Conservation (phyloP, 2,329 filamentous ascomycete species). For the Grosmannia clavigera region DNA sequence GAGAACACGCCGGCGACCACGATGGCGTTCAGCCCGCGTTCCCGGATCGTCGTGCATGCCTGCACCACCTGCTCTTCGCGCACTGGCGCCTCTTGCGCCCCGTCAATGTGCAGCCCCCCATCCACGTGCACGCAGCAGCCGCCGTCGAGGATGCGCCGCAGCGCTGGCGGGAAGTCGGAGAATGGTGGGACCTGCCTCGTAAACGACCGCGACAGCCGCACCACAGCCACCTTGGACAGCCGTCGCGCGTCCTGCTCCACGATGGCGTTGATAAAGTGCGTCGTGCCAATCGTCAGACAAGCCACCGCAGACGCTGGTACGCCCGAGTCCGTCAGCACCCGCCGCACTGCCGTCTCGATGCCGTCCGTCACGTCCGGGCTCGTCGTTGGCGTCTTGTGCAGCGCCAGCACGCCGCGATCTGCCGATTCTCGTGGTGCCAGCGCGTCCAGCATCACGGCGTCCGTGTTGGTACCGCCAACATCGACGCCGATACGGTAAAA, state of each 20-base stretch:
- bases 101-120: conserved; percentile 41
- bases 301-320: conserved; percentile 3
- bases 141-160: conserved; percentile 29
- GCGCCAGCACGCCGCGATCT: conserved; percentile 15
- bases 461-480: conserved; percentile 35
- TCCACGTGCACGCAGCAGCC: conserved; percentile 31
- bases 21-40: conserved; percentile 24
- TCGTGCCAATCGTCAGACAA: conserved; percentile 13
- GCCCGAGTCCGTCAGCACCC: conserved; percentile 4
- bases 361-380: conserved; percentile 8
- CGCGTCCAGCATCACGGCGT: conserved; percentile 36
- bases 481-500: not conserved
- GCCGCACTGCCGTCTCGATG: conserved; percentile 10
- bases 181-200: conserved; percentile 28
- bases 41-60: conserved; percentile 12
- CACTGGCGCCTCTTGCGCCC: conserved; percentile 30
- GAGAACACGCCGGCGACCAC: conserved; percentile 46
- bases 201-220: conserved; percentile 18
- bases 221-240: conserved; percentile 18
- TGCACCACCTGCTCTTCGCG: conserved; percentile 23
- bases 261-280: conserved; percentile 15
- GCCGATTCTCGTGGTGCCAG: conserved; percentile 18
- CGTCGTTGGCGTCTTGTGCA: conserved; percentile 8
- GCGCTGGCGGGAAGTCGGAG: conserved; percentile 25
- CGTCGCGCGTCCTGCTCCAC: conserved; percentile 13